A percentile compares a stretch with the other conserved stretches of the same genome.
These are phyloP conservation scores for Erodium maritimum DNA, from an alignment of 345 rosid species.

Conservation along the genomic window DNA sequence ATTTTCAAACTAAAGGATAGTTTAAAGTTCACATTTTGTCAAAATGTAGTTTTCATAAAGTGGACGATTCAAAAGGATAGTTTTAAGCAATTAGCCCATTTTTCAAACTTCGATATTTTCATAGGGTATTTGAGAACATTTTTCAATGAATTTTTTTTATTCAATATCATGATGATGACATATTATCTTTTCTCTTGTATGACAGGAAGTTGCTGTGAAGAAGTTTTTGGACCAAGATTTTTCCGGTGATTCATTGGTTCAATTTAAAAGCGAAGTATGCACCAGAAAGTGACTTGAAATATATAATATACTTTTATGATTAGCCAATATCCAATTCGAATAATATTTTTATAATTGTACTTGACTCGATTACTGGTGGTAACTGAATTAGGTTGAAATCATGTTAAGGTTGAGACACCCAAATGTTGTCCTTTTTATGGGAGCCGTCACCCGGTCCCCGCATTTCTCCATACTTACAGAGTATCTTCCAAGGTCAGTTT, in stretches of 20 bases:
- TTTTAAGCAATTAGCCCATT: too few species aligned
- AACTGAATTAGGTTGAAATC: slow-evolving; percentile 56
- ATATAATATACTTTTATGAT: background rate
- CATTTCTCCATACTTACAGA: slow-evolving; percentile 94
- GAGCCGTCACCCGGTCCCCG: slow-evolving; percentile 86
- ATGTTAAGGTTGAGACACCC: slow-evolving; percentile 96
- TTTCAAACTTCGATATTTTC: too few species aligned
- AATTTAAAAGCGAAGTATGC: slow-evolving; percentile 82
- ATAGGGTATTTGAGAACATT: background rate
- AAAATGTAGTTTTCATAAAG: too few species aligned
- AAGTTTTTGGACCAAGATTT: slow-evolving; percentile 86
- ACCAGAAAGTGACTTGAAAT: slow-evolving; percentile 7
- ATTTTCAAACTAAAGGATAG: background rate
- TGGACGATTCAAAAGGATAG: too few species aligned
- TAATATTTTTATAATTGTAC: background rate
- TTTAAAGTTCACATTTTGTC: too few species aligned
- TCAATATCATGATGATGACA: background rate
- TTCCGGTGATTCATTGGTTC: slow-evolving; percentile 80
- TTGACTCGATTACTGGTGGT: slow-evolving; percentile 6
- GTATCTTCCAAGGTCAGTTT: slow-evolving; percentile 74
- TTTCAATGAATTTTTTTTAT: too few species aligned
- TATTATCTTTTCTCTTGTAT: slow-evolving; percentile 10
- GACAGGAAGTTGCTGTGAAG: slow-evolving; percentile 97
- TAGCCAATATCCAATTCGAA: background rate
- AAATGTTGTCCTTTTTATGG: slow-evolving; percentile 98